Base-by-base conservation (phyloP, 2,329 filamentous ascomycete genomes). In the Nemania sp. region DNA sequence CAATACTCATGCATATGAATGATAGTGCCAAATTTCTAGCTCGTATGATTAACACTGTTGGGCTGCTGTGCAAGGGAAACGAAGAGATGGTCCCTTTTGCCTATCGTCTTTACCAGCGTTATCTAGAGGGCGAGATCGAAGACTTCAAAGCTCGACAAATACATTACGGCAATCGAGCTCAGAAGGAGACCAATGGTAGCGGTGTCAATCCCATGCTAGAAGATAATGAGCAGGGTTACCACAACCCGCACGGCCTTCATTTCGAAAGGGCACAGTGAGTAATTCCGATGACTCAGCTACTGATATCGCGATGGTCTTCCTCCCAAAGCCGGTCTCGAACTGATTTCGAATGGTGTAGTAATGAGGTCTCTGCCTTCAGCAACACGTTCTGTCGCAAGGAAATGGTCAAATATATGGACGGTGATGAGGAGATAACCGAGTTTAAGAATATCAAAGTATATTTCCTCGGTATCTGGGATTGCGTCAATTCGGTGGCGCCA, bases 391-490 rank as follows among this genome's bases (percentile, higher is more conserved):
- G 76, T 59, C 73, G 67, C 15, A 73, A 75, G 39, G 76, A 65
- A 46, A 34, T 11, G 14, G 47, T 39, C 20, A 49, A 47, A 4
- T 47, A 50, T n/a, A 24, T 49, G 15, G 43, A 49, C 8, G 59
- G 51, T 1, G 28, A 12, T 8, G 17, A 55, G 17, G 20, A 26
- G n/a, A 19, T 52, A 23, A 50, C 40, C 11, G 49, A 54, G 28
- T 52, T 59, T 2, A 56, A 17, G 12, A 65, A 64, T 12, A 64
- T 80, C 44, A 75, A 75, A 17, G 73, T 81, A 6, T 77, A 78
- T 63, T 81, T 82, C 64, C 75, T 82, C n/a, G 80, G 80, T 1
- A 71, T 81, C 36, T 82, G 78, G 70, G 79, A 82, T 60, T 79
- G 75, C 54, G 79, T 82, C 36, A 80, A 78, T 62, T 78, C 75